Evolutionary conservation across 495 filamentous ascomycete genomes (phyloP), one percentile per base, ranked within the genome.

Genomic region (Aspergillus baeticus): DNA sequence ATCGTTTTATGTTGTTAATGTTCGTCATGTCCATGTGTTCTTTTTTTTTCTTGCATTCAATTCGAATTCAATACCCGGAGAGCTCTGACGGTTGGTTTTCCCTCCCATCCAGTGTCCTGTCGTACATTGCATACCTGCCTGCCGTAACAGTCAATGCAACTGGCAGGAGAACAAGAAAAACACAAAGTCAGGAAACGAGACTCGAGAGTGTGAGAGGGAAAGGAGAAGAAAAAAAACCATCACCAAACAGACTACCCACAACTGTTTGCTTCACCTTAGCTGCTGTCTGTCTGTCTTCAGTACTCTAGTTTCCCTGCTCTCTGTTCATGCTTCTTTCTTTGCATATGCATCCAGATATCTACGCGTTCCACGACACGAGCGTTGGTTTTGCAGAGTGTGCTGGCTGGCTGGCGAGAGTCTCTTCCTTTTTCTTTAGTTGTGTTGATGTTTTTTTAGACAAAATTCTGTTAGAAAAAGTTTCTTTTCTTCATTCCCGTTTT

Each of bases 61-160:
- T 46, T 45, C 20, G 17, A 22, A 36, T 54, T 47, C 70, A 75
- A 75, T 75, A 65, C 59, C 59, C 62, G 51, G 56, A 57, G 62
- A 65, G 59, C 49, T 46, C 54, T 55, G 48, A 46, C 39, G 43
- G 45, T 59, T 49, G 31, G 46, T 35, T 44, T 55, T 35, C 42
- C 33, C 44, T 37, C 42, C 20, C 41, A 43, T 43, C 6, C 22
- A 34, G 46, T 15, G 15, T 34, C 44, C 7, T 34, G 26, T 34
- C 43, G 5, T 46, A 8, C 26, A n/a, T n/a, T n/a, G 26, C 26
- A 8, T 29, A n/a, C 26, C 4, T 29, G 26, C 8, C 26, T 4
- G 26, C 26, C 26, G 26, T 29, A 8, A 4, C 26, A 29, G 8
- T 29, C 26, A 29, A n/a, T 8, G 26, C 26, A 29, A 29, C 26